Evolutionary conservation across 2,329 filamentous ascomycete species (phyloP).

Genomic region (Sclerotinia subarctica): DNA sequence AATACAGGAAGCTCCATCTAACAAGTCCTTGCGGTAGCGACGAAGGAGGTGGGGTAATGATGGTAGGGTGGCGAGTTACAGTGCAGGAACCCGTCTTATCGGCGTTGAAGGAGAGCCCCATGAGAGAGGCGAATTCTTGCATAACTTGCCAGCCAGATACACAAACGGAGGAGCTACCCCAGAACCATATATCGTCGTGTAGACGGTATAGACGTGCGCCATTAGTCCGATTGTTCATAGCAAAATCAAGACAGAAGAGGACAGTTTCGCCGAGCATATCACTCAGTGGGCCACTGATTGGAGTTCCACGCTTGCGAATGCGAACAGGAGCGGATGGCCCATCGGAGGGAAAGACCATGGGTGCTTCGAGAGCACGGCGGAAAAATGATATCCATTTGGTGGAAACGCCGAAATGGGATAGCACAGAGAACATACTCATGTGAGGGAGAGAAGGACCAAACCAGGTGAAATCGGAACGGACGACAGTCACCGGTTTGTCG

Average conservation of each 20-base stretch:
- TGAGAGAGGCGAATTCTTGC: constrained; percentile 50
- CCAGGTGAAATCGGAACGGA: constrained; percentile 57
- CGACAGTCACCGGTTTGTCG: constrained; percentile 47
- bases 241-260: constrained; percentile 63
- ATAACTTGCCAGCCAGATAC: constrained; percentile 57
- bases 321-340: constrained; percentile 45
- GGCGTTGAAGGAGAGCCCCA: constrained; percentile 55
- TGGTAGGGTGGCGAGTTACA: constrained; percentile 35
- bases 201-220: constrained; percentile 58
- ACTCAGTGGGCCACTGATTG: constrained; percentile 56
- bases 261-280: constrained; percentile 58
- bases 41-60: constrained; percentile 22
- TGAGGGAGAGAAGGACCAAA: constrained; percentile 59
- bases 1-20: constrained; percentile 55
- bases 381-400: constrained; percentile 58
- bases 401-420: constrained; percentile 58
- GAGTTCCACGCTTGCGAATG: constrained; percentile 54
- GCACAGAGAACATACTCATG: constrained; percentile 53
- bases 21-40: constrained; percentile 51
- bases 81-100: constrained; percentile 54
- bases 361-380: constrained; percentile 54
- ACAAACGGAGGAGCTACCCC: constrained; percentile 53
- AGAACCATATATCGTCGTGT: constrained; percentile 67
- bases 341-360: constrained; percentile 56
- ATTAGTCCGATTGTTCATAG: constrained; percentile 55